phyloP scores from a whole-genome alignment of 106 monocot genomes.

The Agapanthus africanus region DNA sequence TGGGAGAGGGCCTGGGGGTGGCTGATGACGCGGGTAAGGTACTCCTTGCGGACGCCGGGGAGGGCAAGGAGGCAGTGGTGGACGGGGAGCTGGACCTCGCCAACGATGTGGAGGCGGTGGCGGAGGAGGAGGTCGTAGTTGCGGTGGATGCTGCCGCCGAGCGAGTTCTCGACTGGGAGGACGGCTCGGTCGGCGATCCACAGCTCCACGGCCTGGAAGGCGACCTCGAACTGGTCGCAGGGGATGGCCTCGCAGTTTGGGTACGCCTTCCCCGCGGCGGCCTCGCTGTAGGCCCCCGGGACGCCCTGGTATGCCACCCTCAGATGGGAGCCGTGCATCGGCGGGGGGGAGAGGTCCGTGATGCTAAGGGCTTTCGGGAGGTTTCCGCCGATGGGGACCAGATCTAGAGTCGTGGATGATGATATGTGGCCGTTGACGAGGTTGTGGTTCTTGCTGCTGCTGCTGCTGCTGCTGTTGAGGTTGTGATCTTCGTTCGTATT shows the following conservation, averaged over 20 bases:
- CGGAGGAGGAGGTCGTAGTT: constrained; percentile 44
- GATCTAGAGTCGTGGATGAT: constrained; percentile 6
- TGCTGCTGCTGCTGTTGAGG: too few relatives aligned
- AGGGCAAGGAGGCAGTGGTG: constrained; percentile 36
- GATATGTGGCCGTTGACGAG: neutral
- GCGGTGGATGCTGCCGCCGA: constrained; percentile 51
- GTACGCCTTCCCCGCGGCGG: constrained; percentile 33
- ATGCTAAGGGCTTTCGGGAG: constrained; percentile 31
- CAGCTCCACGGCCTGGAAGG: constrained; percentile 44
- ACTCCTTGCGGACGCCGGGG: constrained; percentile 28
- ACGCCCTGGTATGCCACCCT: constrained; percentile 40
- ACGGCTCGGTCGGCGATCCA: constrained; percentile 57
- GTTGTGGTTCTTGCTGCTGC: neutral
- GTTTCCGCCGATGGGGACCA: constrained; percentile 17
- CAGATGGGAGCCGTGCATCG: constrained; percentile 33
- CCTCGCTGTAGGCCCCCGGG: constrained; percentile 42
- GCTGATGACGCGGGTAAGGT: constrained; percentile 43
- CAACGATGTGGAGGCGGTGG: constrained; percentile 46
- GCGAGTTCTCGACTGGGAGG: constrained; percentile 52
- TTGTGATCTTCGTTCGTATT: neutral
- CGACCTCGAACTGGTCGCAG: constrained; percentile 41
- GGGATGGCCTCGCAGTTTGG: constrained; percentile 44
- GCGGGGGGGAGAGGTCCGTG: constrained; percentile 34
- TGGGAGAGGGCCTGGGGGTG: constrained; percentile 35
- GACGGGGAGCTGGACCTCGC: constrained; percentile 30